Evolutionary conservation across 176 grass and related monocot genomes (phyloP), one percentile per base, ranked within the genome.

Genomic region (Oryza nivara): DNA sequence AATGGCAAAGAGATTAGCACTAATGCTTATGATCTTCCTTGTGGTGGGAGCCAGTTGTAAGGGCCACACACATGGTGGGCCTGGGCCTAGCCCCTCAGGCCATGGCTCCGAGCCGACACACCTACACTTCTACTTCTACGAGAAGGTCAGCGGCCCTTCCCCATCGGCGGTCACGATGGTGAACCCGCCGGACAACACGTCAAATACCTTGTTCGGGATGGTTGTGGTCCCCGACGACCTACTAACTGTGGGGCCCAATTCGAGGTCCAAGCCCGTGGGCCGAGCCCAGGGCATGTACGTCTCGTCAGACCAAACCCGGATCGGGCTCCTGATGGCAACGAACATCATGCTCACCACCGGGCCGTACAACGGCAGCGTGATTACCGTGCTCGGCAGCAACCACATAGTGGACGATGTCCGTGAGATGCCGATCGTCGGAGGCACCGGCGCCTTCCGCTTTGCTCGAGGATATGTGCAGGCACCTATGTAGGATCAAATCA

Each of bases 61-160:
- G 41, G 64, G 49, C 7, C 38, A 80, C 20, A 28, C 2, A 6
- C 43, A 66, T 5, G 15, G 11, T 10, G 30, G 12, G 30, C 47
- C 12, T 3, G 3, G 5, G 20, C 68, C 38, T 25, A 9, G 68
- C 9, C 69, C 11, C 13, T 28, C 3, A 4, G 28, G n/a, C 3
- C 47, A 54, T 19, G 52, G 23, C 0, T 23, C 46, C 1, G 1
- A 38, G 0, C 14, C 60, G 5, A 90, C 85, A 1, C 94, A 97
- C 87, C 80, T 97, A 10, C 89, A 90, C 86, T 97, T 97, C 89
- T 97, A 63, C 87, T 97, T 97, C 85, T 92, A 97, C 73, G 94
- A 97, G 75, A 91, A 86, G 61, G 44, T 91, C 80, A 89, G 84
- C 45, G 89, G 94, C 13, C 68, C 79, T 23, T 89, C 88, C 1